Evolutionary conservation across 331 rosid genomes (phyloP), one percentile per base, ranked within the genome.

Genomic region (Phaseolus coccineus): DNA sequence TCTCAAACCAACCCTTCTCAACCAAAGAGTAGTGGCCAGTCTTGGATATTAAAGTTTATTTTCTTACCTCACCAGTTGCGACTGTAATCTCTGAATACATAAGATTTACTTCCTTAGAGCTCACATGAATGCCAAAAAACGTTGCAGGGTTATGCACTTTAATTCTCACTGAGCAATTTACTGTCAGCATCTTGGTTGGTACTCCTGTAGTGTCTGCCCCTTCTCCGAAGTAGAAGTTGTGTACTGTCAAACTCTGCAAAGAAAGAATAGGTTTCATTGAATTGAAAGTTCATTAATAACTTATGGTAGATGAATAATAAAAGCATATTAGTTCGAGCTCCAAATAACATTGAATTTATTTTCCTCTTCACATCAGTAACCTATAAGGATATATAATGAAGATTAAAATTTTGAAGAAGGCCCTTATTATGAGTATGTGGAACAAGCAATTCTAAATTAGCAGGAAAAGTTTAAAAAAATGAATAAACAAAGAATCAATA

Each of bases 131-230:
- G 53, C 98, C 97, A 8, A 92, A 94, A 83, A 94, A 92, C 3
- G 94, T 77, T 58, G 97, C 97, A 11, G 96, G 93, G 83, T 95
- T 95, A 81, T 87, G 84, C 64, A 92, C 84, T 13, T 71, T 76
- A 87, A 92, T 92, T 79, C 80, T 90, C 78, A 87, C 79, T 1
- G 98, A 89, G 69, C 96, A 92, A 65, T 94, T 94, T 76, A 77
- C 75, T 3, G 97, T 92, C 85, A 91, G 76, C 89, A 94, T 80
- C 93, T 90, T 94, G 47, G 96, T 88, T 51, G 94, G 97, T 16
- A 94, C 97, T 63, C 97, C 98, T 6, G 96, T 94, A 19, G 24
- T 12, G 85, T 94, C 98, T 3, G 96, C 67, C 68, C 98, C 98
- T 85, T 81, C 97, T 58, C 97, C 97, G 0, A 81, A 73, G 51